phyloP scores from a whole-genome alignment of 495 filamentous ascomycete genomes.

The Recurvomyces mirabilis region DNA sequence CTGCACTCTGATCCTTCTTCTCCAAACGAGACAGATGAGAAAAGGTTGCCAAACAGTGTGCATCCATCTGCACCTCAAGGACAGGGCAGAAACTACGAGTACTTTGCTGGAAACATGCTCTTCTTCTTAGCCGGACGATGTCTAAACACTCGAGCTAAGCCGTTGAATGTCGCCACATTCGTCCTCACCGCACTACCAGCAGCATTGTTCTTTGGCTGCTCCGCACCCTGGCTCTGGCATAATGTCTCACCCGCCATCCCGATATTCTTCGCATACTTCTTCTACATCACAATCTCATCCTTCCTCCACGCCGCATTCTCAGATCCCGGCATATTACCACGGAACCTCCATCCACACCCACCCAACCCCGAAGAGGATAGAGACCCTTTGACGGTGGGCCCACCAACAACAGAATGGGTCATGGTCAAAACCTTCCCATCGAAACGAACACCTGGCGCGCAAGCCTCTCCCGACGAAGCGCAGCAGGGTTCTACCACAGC shows the following conservation, averaged over 20 bases:
- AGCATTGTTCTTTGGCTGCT: constrained; percentile 74
- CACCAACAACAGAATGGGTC: constrained; percentile 81
- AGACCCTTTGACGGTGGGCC: constrained; percentile 69
- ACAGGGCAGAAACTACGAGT: constrained; percentile 69
- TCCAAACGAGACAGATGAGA: constrained; percentile 37
- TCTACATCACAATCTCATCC: constrained; percentile 80
- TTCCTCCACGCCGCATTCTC: constrained; percentile 84
- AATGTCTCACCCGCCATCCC: constrained; percentile 88
- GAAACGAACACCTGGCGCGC: background rate
- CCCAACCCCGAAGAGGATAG: constrained; percentile 44
- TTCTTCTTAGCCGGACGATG: constrained; percentile 78
- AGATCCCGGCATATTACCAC: constrained; percentile 86
- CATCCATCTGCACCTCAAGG: background rate
- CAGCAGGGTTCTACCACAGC: constrained; percentile 36
- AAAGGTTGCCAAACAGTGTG: background rate
- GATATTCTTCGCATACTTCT: constrained; percentile 79
- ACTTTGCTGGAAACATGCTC: constrained; percentile 82
- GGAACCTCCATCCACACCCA: constrained; percentile 64
- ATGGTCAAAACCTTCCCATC: constrained; percentile 42
- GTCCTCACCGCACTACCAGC: constrained; percentile 64
- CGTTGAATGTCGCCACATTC: constrained; percentile 85
- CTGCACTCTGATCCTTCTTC: constrained; percentile 67
- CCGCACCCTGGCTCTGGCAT: constrained; percentile 83
- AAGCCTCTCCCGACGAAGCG: background rate
- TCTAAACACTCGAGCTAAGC: constrained; percentile 77